Base-by-base conservation (phyloP, 352 stramenopile genomes). In the Globisporangium canariense region DNA sequence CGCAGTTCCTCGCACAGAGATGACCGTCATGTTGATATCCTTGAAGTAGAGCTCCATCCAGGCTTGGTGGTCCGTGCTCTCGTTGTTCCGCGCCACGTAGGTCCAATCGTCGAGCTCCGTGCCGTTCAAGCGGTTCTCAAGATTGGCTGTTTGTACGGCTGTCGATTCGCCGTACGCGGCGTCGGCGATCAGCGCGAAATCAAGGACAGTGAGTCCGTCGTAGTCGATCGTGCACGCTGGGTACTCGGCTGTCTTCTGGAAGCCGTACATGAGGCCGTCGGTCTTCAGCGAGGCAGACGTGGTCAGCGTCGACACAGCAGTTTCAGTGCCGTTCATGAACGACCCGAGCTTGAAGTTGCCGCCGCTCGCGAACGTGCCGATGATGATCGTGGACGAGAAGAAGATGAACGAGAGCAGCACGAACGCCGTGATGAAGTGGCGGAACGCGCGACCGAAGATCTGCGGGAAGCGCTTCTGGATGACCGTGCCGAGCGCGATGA, bases 41-140 rank as follows among this genome's bases (percentile, higher is more conserved):
- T 75, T 67, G 57, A 93, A 94, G 69, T 89, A 91, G 41, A 94
- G 74, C 56, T 94, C 79, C 68, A 92, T 80, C 86, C 86, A 94
- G 3, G 81, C 74, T 60, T 93, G 86, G 52, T 90, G 79, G 65
- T 91, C 83, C 9, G 68, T 75, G 36, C 65, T 78, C 41, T 90
- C 73, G 68, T 93, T 89, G 54, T 90, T 93, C 55, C 79, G 83
- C 46, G 75, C 66, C 38, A 89, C 77, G 60, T 91, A 91, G 63
- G 88, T 69, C 79, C 79, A 94, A 60, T 90, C 73, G 25, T 68
- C 70, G 16, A 94, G 64, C 49, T 73, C 70, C 1, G 86, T 94
- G 52, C 84, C 84, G 46, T 93, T 89, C 62, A 94, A 92, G 52
- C 82, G 82, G 60, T 94, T 85, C 34, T 75, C 68, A 38, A 94